phyloP scores from a whole-genome alignment of 768 basidiomycete genomes.

The Hygrocybe coccinea region DNA sequence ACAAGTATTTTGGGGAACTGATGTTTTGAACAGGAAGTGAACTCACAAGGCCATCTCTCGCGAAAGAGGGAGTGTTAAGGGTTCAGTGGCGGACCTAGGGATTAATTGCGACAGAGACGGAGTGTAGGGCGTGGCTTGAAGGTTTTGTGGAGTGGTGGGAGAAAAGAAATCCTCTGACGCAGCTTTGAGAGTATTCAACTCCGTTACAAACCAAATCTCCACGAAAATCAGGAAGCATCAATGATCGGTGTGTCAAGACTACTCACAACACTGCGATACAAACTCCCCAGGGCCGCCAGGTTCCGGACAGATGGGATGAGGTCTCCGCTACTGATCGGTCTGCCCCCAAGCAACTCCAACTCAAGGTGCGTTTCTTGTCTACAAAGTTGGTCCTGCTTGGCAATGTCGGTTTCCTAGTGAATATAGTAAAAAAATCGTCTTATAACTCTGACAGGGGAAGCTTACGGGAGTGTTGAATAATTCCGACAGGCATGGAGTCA shows the following conservation, averaged over 20 bases:
- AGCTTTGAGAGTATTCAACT: slow-evolving; percentile 63
- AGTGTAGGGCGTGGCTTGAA: slow-evolving; percentile 48
- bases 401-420: slow-evolving; percentile 36
- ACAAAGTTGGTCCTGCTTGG: slow-evolving; percentile 53
- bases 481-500: slow-evolving; percentile 69
- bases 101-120: slow-evolving; percentile 43
- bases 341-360: slow-evolving; percentile 55
- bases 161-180: slow-evolving; percentile 51
- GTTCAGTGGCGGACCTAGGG: slow-evolving; percentile 38
- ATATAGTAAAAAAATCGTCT: not conserved
- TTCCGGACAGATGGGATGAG: slow-evolving; percentile 69
- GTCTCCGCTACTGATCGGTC: slow-evolving; percentile 52
- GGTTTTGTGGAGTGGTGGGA: slow-evolving; percentile 44
- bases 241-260: not conserved
- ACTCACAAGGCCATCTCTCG: slow-evolving; percentile 85
- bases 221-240: slow-evolving; percentile 4
- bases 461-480: slow-evolving; percentile 52
- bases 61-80: slow-evolving; percentile 71
- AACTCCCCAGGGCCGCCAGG: slow-evolving; percentile 65
- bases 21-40: not conserved
- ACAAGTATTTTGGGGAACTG: slow-evolving; percentile 7
- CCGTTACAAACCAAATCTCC: slow-evolving; percentile 81
- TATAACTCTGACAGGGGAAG: slow-evolving; percentile 2
- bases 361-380: slow-evolving; percentile 80
- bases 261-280: slow-evolving; percentile 85